Base-by-base conservation (phyloP, 1,139 yeast genomes). In the Pichia sp. region DNA sequence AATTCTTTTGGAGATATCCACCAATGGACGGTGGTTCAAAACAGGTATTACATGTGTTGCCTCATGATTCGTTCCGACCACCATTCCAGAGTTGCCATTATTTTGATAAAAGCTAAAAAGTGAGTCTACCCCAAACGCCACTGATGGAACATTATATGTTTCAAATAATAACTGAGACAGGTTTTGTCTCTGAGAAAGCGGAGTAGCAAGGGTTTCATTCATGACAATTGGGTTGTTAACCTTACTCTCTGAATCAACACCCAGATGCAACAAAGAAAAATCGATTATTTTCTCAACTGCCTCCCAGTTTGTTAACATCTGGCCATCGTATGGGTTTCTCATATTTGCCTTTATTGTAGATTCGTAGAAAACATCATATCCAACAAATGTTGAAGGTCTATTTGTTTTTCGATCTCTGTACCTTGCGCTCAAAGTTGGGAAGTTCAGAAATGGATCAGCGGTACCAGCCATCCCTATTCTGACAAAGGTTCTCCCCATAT, bases 281-380 rank as follows among this genome's bases (percentile, higher is more conserved):
- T 93, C 98, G 52, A 95, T 67, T 51, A 93, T 79, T 52, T 76
- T 78, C 66, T 95, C 99, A 8, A 86, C 78, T 53, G 85, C 80
- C 55, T 95, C 99, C 98, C 99, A 95, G 66, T 91, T 93, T 28
- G 95, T 83, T 37, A 93, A 74, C 60, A 89, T 71, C 3, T 89
- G 79, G 0, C 96, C 96, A 67, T 95, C 99, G 65, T 79, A 93
- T 0, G 97, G 96, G 3, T 87, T 74, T 62, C 81, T 83, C 46
- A 88, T 78, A 47, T 85, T 83, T 26, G 87, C 76, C 57, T 84
- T 78, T 45, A 87, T 77, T 7, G 85, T 71, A 6, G 83, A 77
- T 62, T 91, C 98, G 30, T 87, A 66, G 63, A 76, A 81, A 10
- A 84, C 82, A 66, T 91, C 98, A 60, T 86, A 80, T 1, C 99